phyloP scores from a whole-genome alignment of 2,329 filamentous ascomycete genomes.

The Fusarium sp. region DNA sequence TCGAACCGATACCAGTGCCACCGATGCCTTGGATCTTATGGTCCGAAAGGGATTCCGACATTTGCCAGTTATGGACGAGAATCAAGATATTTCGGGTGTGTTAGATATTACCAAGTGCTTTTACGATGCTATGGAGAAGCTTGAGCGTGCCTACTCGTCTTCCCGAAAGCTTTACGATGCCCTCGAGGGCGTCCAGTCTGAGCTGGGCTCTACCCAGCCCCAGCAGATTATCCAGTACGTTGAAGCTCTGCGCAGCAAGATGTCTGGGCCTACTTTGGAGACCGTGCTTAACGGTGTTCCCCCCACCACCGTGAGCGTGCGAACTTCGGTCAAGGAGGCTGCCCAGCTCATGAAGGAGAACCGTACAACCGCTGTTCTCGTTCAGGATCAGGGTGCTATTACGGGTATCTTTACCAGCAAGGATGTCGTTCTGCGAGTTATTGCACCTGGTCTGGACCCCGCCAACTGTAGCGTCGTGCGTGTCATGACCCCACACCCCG shows the following conservation, averaged over 20 bases:
- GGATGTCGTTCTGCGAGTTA: constrained; percentile 97
- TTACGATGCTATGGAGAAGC: constrained; percentile 99
- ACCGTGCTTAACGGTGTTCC: constrained; percentile 92
- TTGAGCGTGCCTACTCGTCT: constrained; percentile 96
- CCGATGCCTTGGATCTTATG: constrained; percentile 97
- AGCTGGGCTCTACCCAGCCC: constrained; percentile 93
- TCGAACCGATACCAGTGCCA: constrained; percentile 96
- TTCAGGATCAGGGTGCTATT: constrained; percentile 96
- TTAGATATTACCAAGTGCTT: constrained; percentile 99
- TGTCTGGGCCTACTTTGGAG: constrained; percentile 97
- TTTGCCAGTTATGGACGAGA: constrained; percentile 99
- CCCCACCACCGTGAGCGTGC: constrained; percentile 93
- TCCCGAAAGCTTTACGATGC: constrained; percentile 99
- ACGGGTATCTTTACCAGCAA: constrained; percentile 99
- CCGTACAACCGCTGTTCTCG: constrained; percentile 94
- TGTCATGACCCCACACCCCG: constrained; percentile 98
- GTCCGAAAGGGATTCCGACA: constrained; percentile 98
- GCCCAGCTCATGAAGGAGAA: constrained; percentile 98
- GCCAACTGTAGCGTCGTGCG: constrained; percentile 96
- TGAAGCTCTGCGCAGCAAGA: constrained; percentile 92
- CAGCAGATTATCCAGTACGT: constrained; percentile 99
- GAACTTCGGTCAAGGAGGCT: constrained; percentile 96
- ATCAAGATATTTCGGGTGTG: constrained; percentile 98
- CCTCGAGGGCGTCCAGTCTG: constrained; percentile 96
- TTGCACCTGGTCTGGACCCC: constrained; percentile 94